Evolutionary conservation across 768 basidiomycete species (phyloP), one percentile per base, ranked within the genome.

Genomic region (Serpula lacrymans): DNA sequence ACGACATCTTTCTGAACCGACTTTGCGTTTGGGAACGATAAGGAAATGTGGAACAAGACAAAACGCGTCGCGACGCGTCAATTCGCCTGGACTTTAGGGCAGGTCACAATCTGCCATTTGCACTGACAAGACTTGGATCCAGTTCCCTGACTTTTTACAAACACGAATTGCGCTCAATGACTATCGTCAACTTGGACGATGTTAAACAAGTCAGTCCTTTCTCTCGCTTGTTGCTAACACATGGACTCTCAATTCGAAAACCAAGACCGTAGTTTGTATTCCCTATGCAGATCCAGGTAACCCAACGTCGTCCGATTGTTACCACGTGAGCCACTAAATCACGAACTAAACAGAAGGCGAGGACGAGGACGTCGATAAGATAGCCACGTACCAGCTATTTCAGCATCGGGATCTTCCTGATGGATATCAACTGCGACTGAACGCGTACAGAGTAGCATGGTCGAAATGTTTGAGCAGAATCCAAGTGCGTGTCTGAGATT

Each of bases 401-500:
- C 51, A 57, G 7, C 59, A 55, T 23, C 57, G 59, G 36, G 60
- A 62, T 28, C 44, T 55, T 22, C 50, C 49, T 14, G 49, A 62
- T 13, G 62, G 65, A 16, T 63, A 63, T 39, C 47, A 60, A 23
- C 48, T 74, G 29, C 70, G 79, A 18, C 60, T 82, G 35, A 51
- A 67, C 34, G 76, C 74, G 5, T 87, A 85, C 55, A 71, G 54
- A 36, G 52, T 49, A 1, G 76, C 77, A 2, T 87, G 84, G 84
- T 62, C 48, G 39, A 78, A 70, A 43, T 84, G 82, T 54, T 58
- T 83, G 21, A 53, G 63, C 7, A 71, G 74, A 13, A 60, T 83
- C 14, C 75, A 78, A 63, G 81, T 84, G 46, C 14, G 69, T 34
- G 2, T 21, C 12, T 37, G 14, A 7, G 30, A 22, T 40, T 46